Base-by-base conservation (phyloP, 2,329 filamentous ascomycete species). In the Exophiala calicioides region DNA sequence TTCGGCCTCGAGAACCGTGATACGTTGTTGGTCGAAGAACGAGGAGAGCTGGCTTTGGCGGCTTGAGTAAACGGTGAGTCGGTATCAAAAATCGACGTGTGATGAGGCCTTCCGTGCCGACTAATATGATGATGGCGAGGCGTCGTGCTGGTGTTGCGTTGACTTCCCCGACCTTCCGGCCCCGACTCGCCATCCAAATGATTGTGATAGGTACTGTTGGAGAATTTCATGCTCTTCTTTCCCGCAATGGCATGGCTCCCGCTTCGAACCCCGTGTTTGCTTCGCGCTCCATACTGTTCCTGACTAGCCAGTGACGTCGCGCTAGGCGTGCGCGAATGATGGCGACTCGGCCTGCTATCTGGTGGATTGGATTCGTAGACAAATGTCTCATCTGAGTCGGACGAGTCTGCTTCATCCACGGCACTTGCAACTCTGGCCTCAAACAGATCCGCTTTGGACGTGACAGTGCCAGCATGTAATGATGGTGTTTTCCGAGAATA, bases 141-240 rank as follows among this genome's bases (percentile, higher is more conserved):
- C 1, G 84, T 85, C 36, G 83, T 64, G 44, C 60, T 68, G 3
- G 82, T 73, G 33, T 77, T 77, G 20, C 85, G 83, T 16, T 73
- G 73, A 50, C 74, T 79, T 60, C 79, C 82, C 47, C 83, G 76
- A 12, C 76, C 81, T 54, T 80, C 80, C 12, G 84, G 84, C 42
- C 84, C 82, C 46, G 85, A 81, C 13, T 90, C 85, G 37, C 78
- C 83, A 38, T 83, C 78, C 15, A 74, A 69, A 52, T 72, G 76
- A 53, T 79, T 81, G 56, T 75, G 83, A 66, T 88, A 88, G 1
- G 85, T 82, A 52, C 79, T 81, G 66, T 88, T 91, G 47, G 88
- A 86, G 63, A 97, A 97, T 62, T 96, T 97, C 89, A 95, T 96
- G 68, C 86, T 94, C 72, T 88, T 90, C 71, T 94, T 96, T 58